Percentiles rank a stretch among this genome's conserved stretches.
Conservation (phyloP, 805 yeast genomes). For the Barnettozyma populi region DNA sequence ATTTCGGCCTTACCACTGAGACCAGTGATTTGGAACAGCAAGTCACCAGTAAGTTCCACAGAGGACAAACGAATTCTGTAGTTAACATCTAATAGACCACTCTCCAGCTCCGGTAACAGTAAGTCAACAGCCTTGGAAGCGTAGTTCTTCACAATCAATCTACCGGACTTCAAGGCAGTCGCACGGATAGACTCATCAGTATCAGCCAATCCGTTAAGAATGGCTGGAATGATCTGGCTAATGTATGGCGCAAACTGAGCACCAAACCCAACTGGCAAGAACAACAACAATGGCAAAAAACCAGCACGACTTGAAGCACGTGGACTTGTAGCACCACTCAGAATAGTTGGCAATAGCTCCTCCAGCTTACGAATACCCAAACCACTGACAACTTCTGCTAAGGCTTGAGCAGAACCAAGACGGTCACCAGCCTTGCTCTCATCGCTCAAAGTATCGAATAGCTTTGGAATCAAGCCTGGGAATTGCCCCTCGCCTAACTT, state of each 20-base stretch:
- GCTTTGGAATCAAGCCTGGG: slow-evolving; percentile 84
- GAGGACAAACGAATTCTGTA: slow-evolving; percentile 89
- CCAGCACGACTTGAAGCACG: slow-evolving; percentile 81
- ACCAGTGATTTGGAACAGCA: slow-evolving; percentile 91
- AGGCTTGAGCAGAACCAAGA: slow-evolving; percentile 94
- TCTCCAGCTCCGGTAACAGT: slow-evolving; percentile 88
- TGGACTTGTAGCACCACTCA: slow-evolving; percentile 63
- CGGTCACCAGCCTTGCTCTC: slow-evolving; percentile 82
- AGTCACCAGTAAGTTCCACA: slow-evolving; percentile 91
- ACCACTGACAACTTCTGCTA: slow-evolving; percentile 90
- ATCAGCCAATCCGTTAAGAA: slow-evolving; percentile 88
- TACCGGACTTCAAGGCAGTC: slow-evolving; percentile 86
- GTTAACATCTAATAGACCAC: slow-evolving; percentile 76
- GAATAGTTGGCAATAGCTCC: slow-evolving; percentile 76
- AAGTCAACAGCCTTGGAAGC: slow-evolving; percentile 91
- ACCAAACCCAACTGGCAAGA: slow-evolving; percentile 93
- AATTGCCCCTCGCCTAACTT: slow-evolving; percentile 93
- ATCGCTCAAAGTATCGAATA: slow-evolving; percentile 71
- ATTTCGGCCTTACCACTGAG: slow-evolving; percentile 72
- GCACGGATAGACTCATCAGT: slow-evolving; percentile 81
- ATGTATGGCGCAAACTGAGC: slow-evolving; percentile 86
- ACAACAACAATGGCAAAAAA: slow-evolving; percentile 81
- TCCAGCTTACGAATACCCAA: slow-evolving; percentile 84
- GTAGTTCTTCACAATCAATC: slow-evolving; percentile 84
- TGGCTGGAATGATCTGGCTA: slow-evolving; percentile 82